These are phyloP conservation scores for Penicillium sp. DNA, from an alignment of 2,329 filamentous ascomycete species.

Conservation along the genomic window DNA sequence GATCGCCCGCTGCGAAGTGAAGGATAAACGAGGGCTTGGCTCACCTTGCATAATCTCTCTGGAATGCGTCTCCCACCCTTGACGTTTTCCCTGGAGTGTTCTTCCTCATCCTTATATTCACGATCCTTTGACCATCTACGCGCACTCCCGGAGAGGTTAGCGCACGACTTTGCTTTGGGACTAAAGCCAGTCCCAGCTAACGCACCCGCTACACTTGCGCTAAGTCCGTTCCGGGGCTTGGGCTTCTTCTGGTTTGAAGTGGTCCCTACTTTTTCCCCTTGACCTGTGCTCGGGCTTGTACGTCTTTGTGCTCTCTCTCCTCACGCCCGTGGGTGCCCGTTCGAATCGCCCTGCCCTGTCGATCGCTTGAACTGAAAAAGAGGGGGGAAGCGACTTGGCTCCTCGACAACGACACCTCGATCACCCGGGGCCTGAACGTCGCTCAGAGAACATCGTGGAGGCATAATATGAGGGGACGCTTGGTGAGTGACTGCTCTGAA, in stretches of 20 bases:
- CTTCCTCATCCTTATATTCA: background rate
- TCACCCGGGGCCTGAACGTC: background rate
- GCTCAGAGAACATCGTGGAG: background rate
- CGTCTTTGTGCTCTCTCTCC: background rate
- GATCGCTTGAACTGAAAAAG: conserved; percentile 19
- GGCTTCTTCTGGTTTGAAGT: background rate
- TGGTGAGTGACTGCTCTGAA: conserved; percentile 15
- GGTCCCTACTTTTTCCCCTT: conserved; percentile 1
- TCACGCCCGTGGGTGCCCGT: background rate
- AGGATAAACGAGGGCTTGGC: conserved; percentile 2
- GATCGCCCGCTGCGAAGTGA: background rate
- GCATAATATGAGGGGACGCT: conserved; percentile 18
- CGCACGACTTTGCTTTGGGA: conserved; percentile 1
- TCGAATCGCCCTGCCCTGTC: conserved; percentile 13
- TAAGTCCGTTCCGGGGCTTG: conserved; percentile 11
- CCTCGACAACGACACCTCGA: conserved; percentile 1
- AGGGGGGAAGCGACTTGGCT: conserved; percentile 13
- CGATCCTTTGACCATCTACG: background rate
- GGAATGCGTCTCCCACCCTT: conserved; percentile 4
- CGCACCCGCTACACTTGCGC: conserved; percentile 12
- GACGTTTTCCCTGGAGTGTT: background rate
- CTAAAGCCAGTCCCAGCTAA: conserved; percentile 3
- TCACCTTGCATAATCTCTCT: conserved; percentile 8
- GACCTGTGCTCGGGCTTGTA: background rate
- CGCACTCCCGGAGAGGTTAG: conserved; percentile 5